phyloP scores from a whole-genome alignment of 2,329 filamentous ascomycete species.

The Pestalotiopsis sp. region DNA sequence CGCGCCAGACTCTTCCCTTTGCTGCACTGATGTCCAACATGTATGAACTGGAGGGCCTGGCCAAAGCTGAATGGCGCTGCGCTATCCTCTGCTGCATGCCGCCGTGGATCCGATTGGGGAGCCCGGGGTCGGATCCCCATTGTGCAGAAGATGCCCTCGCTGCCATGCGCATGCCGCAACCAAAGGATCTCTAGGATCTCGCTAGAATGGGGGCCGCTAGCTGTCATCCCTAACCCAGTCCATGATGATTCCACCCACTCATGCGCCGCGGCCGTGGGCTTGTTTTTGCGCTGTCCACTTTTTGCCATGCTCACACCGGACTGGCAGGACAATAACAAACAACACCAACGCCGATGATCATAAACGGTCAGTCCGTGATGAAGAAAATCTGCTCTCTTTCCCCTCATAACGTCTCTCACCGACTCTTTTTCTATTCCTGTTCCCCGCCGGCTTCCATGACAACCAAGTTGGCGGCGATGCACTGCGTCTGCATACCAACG shows the following conservation, averaged over 20 bases:
- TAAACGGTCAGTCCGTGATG: constrained; percentile 8
- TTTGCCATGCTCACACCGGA: constrained; percentile 6
- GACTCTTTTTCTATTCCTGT: constrained; percentile 13
- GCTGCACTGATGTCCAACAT: constrained; percentile 34
- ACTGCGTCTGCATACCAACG: constrained; percentile 2
- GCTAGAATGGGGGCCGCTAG: constrained; percentile 12
- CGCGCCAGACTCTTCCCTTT: constrained; percentile 11
- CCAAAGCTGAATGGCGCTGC: constrained; percentile 12
- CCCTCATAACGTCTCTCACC: constrained; percentile 13
- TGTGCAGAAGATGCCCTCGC: not conserved
- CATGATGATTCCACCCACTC: constrained; percentile 9
- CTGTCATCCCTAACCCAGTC: constrained; percentile 13
- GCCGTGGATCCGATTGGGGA: constrained; percentile 15
- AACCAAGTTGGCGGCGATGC: constrained; percentile 3
- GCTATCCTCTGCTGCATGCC: constrained; percentile 2
- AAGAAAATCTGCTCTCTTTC: not conserved
- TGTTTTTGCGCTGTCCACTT: not conserved
- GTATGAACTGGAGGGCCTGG: constrained; percentile 12
- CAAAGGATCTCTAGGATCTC: constrained; percentile 8
- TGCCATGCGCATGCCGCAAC: constrained; percentile 9
- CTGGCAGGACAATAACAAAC: constrained; percentile 8
- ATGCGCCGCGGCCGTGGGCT: not conserved
- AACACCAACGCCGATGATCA: constrained; percentile 11
- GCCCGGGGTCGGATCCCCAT: constrained; percentile 4
- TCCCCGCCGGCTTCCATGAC: constrained; percentile 10